These are phyloP conservation scores for Adenanthera pavonina DNA, from an alignment of 306 rosid species.

Conservation along the genomic window DNA sequence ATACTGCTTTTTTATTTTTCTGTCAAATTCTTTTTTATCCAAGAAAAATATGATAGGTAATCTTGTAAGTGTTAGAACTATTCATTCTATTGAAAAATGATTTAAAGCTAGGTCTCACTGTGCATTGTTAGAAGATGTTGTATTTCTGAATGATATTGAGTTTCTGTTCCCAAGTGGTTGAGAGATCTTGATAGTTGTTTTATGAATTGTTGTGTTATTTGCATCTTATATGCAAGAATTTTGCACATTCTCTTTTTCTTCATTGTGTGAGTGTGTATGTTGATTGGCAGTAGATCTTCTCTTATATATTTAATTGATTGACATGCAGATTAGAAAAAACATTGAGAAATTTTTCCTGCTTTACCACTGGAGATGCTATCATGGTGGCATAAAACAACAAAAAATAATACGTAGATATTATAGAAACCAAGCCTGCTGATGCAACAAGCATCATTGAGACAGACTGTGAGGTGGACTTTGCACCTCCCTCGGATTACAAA, in stretches of 20 bases:
- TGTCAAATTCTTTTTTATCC: not conserved
- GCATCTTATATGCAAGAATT: not conserved
- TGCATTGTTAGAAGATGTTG: not conserved
- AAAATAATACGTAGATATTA: conserved; percentile 68
- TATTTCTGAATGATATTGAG: not conserved
- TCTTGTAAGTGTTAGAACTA: not conserved
- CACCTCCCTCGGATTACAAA: conserved; percentile 81
- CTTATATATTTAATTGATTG: not conserved
- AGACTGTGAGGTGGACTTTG: conserved; percentile 90
- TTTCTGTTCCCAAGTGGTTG: not conserved
- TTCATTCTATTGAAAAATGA: not conserved
- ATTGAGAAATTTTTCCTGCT: conserved; percentile 69
- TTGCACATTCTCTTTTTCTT: not conserved
- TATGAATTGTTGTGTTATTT: not conserved
- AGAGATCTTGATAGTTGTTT: not conserved
- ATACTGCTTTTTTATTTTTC: not conserved
- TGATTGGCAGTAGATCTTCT: not conserved
- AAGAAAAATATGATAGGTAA: not conserved
- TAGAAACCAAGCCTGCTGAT: conserved; percentile 67
- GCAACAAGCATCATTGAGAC: conserved; percentile 80
- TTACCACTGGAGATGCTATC: conserved; percentile 69
- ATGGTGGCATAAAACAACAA: conserved; percentile 78
- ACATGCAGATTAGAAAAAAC: conserved; percentile 68
- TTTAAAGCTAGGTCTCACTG: not conserved
- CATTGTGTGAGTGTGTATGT: not conserved